Base-by-base conservation (phyloP, 371 early-diverging fungal species). In the Amoeboaphelidium occidentale region DNA sequence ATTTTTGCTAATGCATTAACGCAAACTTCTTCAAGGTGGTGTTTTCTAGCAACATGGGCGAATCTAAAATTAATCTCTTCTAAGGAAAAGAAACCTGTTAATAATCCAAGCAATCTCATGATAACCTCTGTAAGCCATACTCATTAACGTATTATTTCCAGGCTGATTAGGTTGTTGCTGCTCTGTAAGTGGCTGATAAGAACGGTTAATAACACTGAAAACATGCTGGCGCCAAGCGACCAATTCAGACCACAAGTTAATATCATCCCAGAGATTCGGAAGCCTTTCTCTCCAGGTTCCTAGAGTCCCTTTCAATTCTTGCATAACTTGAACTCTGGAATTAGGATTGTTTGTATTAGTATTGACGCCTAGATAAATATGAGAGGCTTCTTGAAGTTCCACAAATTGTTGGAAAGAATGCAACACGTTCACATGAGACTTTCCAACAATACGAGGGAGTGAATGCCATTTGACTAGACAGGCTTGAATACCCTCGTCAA, bases 21-120 rank as follows among this genome's bases (percentile, higher is more conserved):
- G 57, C 97, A 94, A 3, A 96, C 96, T 44, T 93, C 88, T 21
- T 80, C 72, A 10, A 96, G 71, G n/a, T 76, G 75, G 53, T 97
- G 94, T 54, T 88, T 84, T 21, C 98, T 72, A 2, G 96, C 90
- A n/a, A 93, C 85, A 50, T 89, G 87, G 0, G 98, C 97, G 61
- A 98, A 97, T n/a, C n/a, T n/a, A n/a, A n/a, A n/a, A n/a, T n/a
- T n/a, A n/a, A n/a, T n/a, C n/a, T n/a, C n/a, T n/a, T n/a, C n/a
- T n/a, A n/a, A n/a, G n/a, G n/a, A n/a, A n/a, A n/a, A n/a, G n/a
- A n/a, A n/a, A n/a, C n/a, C 93, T 78, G 57, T 98, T 98, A 66
- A 94, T 92, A 43, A 93, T 90, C 96, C 98, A 96, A 1, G 99
- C 99, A 22, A 90, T 94, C 63, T 98, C 98, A 60, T 98, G 97